These are phyloP conservation scores for Orbilia brochopaga DNA, from an alignment of 2,329 filamentous ascomycete species.

Conservation along the genomic window DNA sequence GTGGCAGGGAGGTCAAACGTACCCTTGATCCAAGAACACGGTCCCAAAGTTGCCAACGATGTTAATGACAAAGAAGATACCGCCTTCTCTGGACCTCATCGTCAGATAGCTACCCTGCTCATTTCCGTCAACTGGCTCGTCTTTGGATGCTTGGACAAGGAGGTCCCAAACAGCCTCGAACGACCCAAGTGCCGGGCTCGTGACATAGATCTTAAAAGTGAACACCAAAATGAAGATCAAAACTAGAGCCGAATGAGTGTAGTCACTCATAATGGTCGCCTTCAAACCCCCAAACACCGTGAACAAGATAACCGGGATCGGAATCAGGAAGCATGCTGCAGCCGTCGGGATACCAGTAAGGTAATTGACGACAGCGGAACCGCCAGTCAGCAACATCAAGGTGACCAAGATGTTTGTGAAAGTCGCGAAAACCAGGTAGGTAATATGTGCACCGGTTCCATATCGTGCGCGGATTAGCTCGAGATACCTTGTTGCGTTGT, in stretches of 20 bases:
- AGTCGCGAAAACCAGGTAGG: conserved; percentile 81
- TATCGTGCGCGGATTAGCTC: conserved; percentile 84
- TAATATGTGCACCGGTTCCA: conserved; percentile 72
- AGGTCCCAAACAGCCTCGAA: conserved; percentile 79
- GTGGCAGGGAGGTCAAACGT: too few relatives aligned
- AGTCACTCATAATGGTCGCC: conserved; percentile 84
- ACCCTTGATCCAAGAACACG: conserved; percentile 51
- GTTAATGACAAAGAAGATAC: conserved; percentile 90
- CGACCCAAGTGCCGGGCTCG: conserved; percentile 73
- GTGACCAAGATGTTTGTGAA: conserved; percentile 88
- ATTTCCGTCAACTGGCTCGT: conserved; percentile 80
- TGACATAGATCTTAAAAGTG: conserved; percentile 79
- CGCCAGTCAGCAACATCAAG: conserved; percentile 85
- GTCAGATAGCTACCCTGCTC: conserved; percentile 82
- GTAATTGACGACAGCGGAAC: conserved; percentile 73
- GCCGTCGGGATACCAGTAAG: conserved; percentile 77
- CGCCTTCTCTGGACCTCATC: conserved; percentile 80
- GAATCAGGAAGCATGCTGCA: conserved; percentile 82
- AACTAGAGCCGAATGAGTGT: conserved; percentile 83
- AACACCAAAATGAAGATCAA: conserved; percentile 86
- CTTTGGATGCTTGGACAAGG: conserved; percentile 70
- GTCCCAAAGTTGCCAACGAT: conserved; percentile 79
- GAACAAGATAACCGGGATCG: conserved; percentile 79
- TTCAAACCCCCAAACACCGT: conserved; percentile 61
- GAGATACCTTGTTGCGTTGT: conserved; percentile 29